Percentiles rank a stretch among this genome's conserved stretches.
Conservation (phyloP, 2,329 filamentous ascomycete genomes). For the Aspergillus tamarii region DNA sequence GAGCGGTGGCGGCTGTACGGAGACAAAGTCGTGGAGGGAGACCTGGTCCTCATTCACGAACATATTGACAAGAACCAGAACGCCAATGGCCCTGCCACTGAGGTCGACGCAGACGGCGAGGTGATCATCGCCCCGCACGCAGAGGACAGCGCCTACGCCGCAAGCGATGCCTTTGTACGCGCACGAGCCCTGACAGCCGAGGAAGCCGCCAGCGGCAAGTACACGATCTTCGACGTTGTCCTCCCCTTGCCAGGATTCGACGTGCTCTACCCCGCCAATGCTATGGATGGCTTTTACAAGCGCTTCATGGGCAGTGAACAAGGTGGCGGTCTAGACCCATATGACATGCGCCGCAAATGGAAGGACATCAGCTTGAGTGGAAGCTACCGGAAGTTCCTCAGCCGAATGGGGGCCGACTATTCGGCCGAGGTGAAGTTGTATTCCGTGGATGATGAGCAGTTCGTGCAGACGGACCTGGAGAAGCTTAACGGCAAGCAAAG, state of each 20-base stretch:
- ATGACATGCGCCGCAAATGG: conserved; percentile 82
- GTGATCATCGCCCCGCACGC: conserved; percentile 64
- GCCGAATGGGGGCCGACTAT: conserved; percentile 66
- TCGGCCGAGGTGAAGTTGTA: conserved; percentile 73
- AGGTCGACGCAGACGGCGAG: conserved; percentile 65
- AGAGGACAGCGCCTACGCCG: conserved; percentile 58
- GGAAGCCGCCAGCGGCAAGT: conserved; percentile 77
- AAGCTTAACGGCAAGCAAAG: conserved; percentile 54
- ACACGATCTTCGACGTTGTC: conserved; percentile 83
- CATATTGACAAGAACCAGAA: conserved; percentile 52
- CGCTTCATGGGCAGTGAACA: conserved; percentile 80
- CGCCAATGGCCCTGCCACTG: conserved; percentile 31
- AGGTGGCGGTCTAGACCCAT: conserved; percentile 79
- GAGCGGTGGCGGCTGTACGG: conserved; percentile 79
- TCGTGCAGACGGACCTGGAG: conserved; percentile 87
- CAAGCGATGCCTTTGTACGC: conserved; percentile 64
- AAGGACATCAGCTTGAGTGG: conserved; percentile 88
- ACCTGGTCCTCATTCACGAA: conserved; percentile 73
- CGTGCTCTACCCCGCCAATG: conserved; percentile 81
- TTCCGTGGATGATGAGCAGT: conserved; percentile 69
- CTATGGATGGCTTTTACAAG: conserved; percentile 79
- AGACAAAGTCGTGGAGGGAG: conserved; percentile 74
- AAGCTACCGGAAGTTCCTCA: conserved; percentile 82
- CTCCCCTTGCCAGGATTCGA: conserved; percentile 92
- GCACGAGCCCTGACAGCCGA: conserved; percentile 74